A percentile compares a stretch with the other conserved stretches of the same genome.
Evolutionary conservation across 2,329 filamentous ascomycete species (phyloP).

Genomic region (Amylocarpus encephaloides): DNA sequence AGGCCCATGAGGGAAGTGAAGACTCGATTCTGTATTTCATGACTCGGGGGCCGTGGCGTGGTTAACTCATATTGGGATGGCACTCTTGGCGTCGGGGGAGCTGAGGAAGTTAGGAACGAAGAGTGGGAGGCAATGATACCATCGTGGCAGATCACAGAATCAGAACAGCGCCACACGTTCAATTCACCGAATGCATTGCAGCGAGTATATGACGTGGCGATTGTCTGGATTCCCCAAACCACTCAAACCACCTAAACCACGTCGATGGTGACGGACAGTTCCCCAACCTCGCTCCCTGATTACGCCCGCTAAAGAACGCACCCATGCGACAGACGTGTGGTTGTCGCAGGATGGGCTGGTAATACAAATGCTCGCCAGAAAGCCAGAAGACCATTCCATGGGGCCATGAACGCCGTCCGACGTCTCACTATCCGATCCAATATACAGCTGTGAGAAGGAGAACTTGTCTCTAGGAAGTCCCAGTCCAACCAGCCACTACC

Average conservation of each 20-base stretch:
- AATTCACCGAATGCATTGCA: too few relatives aligned
- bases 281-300: not conserved
- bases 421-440: not conserved
- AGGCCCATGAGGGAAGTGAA: too few relatives aligned
- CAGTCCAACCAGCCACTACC: slow-evolving; percentile 1
- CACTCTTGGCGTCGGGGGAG: too few relatives aligned
- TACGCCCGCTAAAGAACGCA: slow-evolving; percentile 16
- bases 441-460: not conserved
- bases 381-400: not conserved
- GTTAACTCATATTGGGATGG: too few relatives aligned
- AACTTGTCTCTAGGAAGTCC: not conserved
- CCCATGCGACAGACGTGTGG: not conserved
- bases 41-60: too few relatives aligned
- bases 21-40: too few relatives aligned
- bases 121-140: too few relatives aligned
- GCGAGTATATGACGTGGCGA: not conserved
- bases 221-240: not conserved
- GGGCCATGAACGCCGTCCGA: not conserved
- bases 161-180: too few relatives aligned
- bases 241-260: slow-evolving; percentile 13
- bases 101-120: too few relatives aligned
- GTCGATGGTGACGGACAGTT: not conserved
- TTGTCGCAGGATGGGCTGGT: slow-evolving; percentile 3
- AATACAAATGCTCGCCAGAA: slow-evolving; percentile 9
- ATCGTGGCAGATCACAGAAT: too few relatives aligned